Conservation (phyloP, 164 flowering plant genomes). For the Vitis rupestris region DNA sequence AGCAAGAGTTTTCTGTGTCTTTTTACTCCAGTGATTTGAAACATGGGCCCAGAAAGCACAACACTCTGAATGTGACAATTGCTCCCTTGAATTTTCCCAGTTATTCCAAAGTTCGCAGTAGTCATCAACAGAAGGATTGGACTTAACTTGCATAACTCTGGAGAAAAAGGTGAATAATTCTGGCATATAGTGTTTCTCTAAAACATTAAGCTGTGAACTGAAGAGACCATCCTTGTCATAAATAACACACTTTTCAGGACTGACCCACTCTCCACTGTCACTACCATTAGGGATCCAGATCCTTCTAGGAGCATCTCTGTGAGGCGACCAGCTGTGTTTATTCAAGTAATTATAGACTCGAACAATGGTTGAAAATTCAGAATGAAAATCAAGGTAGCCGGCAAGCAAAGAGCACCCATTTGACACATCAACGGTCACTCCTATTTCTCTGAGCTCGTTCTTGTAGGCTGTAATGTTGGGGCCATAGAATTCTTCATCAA, state of each 20-base stretch:
- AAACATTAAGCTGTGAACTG: conserved; percentile 33
- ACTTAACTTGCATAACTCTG: conserved; percentile 34
- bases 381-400: conserved; percentile 28
- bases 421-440: conserved; percentile 36
- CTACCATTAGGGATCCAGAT: conserved; percentile 59
- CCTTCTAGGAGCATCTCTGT: conserved; percentile 15
- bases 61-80: conserved; percentile 42
- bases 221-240: conserved; percentile 51
- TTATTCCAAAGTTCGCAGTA: conserved; percentile 53
- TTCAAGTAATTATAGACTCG: conserved; percentile 49
- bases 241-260: conserved; percentile 45
- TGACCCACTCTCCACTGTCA: conserved; percentile 48
- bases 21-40: conserved; percentile 27
- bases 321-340: conserved; percentile 37
- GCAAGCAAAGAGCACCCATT: conserved; percentile 47
- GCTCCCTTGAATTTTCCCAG: conserved; percentile 42
- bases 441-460: conserved; percentile 46
- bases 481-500: conserved; percentile 62
- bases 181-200: conserved; percentile 43
- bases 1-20: conserved; percentile 23
- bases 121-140: conserved; percentile 45
- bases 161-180: conserved; percentile 44
- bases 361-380: conserved; percentile 28
- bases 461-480: conserved; percentile 27
- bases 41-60: conserved; percentile 54